Conservation (phyloP, 176 grass and related monocot species). For the bread wheat (Triticum aestivum) region IWGSC_CS_RefSeq_v2.1 NC_057803.1:604654818-604655317, state of each 20-base stretch:
- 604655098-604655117: conserved; percentile 70
- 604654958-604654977: conserved; percentile 84
- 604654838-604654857: not conserved
- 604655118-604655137: conserved; percentile 74
- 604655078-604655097: conserved; percentile 90
- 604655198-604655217: not conserved
- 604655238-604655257: conserved; percentile 91
- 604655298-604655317: conserved; percentile 82
- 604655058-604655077: conserved; percentile 80
- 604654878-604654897: conserved; percentile 66
- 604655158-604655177: conserved; percentile 49
- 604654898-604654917: conserved; percentile 77
- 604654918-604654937: conserved; percentile 68
- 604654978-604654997: conserved; percentile 71
- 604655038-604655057: conserved; percentile 84
- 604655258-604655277: conserved; percentile 76
- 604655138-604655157: conserved; percentile 63
- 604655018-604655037: conserved; percentile 79
- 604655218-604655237: conserved; percentile 12
- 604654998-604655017: conserved; percentile 90
- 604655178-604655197: not conserved
- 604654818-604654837: not conserved
- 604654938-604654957: conserved; percentile 76
- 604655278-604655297: conserved; percentile 53
- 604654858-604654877: conserved; percentile 6